phyloP scores from a whole-genome alignment of 2,329 filamentous ascomycete genomes.

The Fusarium sp. region DNA sequence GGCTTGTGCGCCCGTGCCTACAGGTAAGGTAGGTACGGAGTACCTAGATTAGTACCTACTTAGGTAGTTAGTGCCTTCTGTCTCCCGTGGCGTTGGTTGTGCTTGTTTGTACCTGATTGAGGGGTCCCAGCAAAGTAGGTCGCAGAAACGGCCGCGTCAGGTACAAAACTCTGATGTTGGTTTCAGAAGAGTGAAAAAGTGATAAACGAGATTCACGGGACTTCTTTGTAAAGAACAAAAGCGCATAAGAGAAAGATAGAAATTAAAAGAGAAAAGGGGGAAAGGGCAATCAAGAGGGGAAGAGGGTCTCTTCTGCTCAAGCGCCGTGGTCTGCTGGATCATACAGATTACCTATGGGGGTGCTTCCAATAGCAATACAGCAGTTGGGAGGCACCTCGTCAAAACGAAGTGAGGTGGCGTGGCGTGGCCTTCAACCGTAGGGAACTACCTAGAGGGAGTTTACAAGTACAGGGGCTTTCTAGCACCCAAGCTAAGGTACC shows the following conservation, averaged over 20 bases:
- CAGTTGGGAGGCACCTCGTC: slow-evolving; percentile 16
- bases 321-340: slow-evolving; percentile 14
- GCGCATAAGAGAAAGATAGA: neutral
- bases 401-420: neutral
- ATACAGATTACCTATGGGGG: neutral
- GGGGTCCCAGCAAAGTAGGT: slow-evolving; percentile 35
- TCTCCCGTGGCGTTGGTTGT: slow-evolving; percentile 11
- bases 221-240: neutral
- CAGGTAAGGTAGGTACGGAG: slow-evolving; percentile 5
- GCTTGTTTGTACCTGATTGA: slow-evolving; percentile 9
- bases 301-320: slow-evolving; percentile 25
- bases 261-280: neutral
- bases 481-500: neutral
- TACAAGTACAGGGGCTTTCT: neutral
- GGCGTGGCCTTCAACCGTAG: neutral
- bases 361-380: neutral
- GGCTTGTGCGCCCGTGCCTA: neutral
- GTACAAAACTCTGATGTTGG: slow-evolving; percentile 24
- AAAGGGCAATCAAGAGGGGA: slow-evolving; percentile 3
- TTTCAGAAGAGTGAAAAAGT: slow-evolving; percentile 1
- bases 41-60: neutral
- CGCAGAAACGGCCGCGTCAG: slow-evolving; percentile 45
- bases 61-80: neutral
- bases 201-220: neutral
- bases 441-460: neutral